Percentiles rank a stretch among this genome's conserved stretches.
These are phyloP conservation scores for Xylaria intraflava DNA, from an alignment of 495 filamentous ascomycete species.

Conservation along the genomic window DNA sequence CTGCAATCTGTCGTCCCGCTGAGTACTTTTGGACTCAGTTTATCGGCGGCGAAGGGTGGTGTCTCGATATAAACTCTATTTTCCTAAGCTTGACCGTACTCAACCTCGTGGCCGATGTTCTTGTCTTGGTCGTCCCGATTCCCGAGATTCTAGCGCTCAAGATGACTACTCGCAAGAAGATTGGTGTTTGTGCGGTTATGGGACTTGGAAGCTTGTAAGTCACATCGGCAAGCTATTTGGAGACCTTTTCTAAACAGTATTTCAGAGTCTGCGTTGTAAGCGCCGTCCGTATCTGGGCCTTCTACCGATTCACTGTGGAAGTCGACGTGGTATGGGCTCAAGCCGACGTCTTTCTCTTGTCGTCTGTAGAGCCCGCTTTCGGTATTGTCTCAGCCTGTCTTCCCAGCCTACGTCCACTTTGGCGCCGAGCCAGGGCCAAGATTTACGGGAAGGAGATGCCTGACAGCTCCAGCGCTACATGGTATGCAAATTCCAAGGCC, in stretches of 20 bases:
- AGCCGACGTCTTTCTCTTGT: conserved; percentile 38
- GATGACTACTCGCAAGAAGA: conserved; percentile 31
- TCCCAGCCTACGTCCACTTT: conserved; percentile 34
- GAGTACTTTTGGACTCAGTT: conserved; percentile 31
- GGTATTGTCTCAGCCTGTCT: conserved; percentile 40
- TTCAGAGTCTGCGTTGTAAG: conserved; percentile 33
- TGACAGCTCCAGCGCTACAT: conserved; percentile 15
- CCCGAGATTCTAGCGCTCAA: conserved; percentile 32
- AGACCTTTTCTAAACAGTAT: background rate
- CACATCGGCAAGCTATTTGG: background rate
- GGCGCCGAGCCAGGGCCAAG: conserved; percentile 18
- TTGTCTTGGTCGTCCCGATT: conserved; percentile 38
- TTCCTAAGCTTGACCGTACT: conserved; percentile 27
- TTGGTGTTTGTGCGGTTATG: conserved; percentile 37
- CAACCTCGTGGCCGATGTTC: conserved; percentile 38
- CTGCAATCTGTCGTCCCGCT: conserved; percentile 25
- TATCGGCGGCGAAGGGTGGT: conserved; percentile 14
- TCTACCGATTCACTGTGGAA: conserved; percentile 27
- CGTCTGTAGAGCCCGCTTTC: conserved; percentile 36
- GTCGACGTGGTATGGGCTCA: conserved; percentile 35
- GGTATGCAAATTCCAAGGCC: conserved; percentile 10
- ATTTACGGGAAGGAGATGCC: conserved; percentile 4
- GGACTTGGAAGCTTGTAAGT: conserved; percentile 36
- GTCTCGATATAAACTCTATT: conserved; percentile 25
- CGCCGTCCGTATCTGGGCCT: conserved; percentile 36